Evolutionary conservation across 257 asterid species (phyloP), one percentile per base, ranked within the genome.

Genomic region (Nemophila menziesii): DNA sequence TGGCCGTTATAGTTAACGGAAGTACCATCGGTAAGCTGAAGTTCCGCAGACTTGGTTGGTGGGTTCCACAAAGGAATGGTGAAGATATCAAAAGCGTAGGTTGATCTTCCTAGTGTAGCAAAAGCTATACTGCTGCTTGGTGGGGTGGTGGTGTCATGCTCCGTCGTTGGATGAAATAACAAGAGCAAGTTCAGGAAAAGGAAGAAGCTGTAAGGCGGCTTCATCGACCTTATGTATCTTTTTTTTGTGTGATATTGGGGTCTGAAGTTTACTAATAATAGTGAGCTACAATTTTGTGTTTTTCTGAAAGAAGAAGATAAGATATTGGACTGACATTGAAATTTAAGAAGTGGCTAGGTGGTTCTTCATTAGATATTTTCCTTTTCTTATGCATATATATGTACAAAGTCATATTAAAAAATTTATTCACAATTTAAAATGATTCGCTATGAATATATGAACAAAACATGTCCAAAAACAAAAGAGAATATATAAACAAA

Each of bases 1-100:
- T 70, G 54, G 39, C 97, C 97, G 54, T 86, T 86, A 54, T 53
- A 86, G 55, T 87, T 82, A 53, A 87, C 76, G 65, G 92, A 79
- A 4, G 45, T 54, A 47, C 93, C 93, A 33, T 82, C 95, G 11
- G 97, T 77, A 38, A 82, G 75, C 12, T 74, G 92, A 18, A 51
- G 43, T 50, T 87, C 89, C 11, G 34, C 21, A 14, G 69, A 16
- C 11, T 43, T 2, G 2, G 43, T 34, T 4, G 72, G 48, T 15
- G 58, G 46, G 20, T 42, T 49, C 11, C 54, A 9, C 5, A 56
- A 33, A 0, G 80, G 75, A 24, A 72, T 66, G 1, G 86, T 58
- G 6, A 68, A 84, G 66, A 84, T 70, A 58, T 84, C 95, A 45
- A 80, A 84, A 9, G 78, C 77, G 51, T 84, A 84, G 40, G 71